Base-by-base conservation (phyloP, 306 rosid genomes). In the Gleditsia sinensis region DNA sequence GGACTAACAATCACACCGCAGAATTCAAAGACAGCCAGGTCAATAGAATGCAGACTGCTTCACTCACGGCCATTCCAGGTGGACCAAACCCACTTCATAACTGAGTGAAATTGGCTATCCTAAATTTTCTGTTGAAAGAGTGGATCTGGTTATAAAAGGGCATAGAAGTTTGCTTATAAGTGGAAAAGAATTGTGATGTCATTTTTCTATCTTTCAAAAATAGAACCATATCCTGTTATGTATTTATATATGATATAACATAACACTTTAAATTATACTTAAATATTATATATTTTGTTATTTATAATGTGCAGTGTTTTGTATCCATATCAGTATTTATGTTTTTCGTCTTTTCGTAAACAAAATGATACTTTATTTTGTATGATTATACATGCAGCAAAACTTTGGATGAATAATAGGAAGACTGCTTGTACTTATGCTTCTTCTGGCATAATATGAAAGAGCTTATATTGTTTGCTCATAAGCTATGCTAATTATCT, bases 31-130 rank as follows among this genome's bases (percentile, higher is more conserved):
- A 43, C 43, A 83, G 21, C 21, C 53, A 71, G 75, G 77, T 79
- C 34, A 70, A 84, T 40, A 61, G 34, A 74, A 66, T 74, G 50
- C 86, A 74, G 11, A 68, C 58, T 60, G 86, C 85, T 74, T 83
- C 89, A 42, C 87, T 24, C 63, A 30, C 81, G 66, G 40, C 83
- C 34, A 86, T 84, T 72, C 90, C 95, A 4, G 81, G 85, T 62
- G 95, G 95, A 77, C 92, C 95, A 77, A 83, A 90, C 65, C 92
- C 90, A 65, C 92, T 90, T 87, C 95, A 90, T 81, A 87, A 88
- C 40, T 88, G 77, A 86, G 53, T 49, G 10, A 39, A 30, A 1
- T 10, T 40, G 17, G 74, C 43, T 56, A 75, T 25, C 33, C 25
- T 66, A 45, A 28, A 75, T 63, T 59, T 51, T 59, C 48, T 75